A percentile compares a stretch with the other conserved stretches of the same genome.
Conservation (phyloP, 1,139 yeast species). For the Geotrichum reessii region DNA sequence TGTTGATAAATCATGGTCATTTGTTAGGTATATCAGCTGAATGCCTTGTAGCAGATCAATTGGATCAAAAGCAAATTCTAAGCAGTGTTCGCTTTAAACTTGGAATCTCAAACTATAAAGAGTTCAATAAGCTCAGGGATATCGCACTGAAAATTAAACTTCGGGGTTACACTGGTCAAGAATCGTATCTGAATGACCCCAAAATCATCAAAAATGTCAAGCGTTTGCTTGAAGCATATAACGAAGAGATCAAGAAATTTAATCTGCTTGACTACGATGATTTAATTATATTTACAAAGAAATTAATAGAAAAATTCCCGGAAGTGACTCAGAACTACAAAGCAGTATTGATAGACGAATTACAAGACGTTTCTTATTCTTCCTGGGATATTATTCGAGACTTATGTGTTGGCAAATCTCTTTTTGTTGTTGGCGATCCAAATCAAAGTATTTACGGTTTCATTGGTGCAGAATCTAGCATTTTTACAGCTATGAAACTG, state of each 20-base stretch:
- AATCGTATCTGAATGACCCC: background rate
- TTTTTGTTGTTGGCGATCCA: conserved; percentile 77
- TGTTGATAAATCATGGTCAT: conserved; percentile 53
- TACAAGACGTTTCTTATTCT: conserved; percentile 43
- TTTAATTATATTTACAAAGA: conserved; percentile 52
- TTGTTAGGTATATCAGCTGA: conserved; percentile 42
- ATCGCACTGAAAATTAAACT: conserved; percentile 5
- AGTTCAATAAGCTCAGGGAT: conserved; percentile 1
- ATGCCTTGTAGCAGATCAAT: conserved; percentile 60
- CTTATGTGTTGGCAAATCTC: background rate
- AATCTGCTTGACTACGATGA: conserved; percentile 49
- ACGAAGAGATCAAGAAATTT: conserved; percentile 12
- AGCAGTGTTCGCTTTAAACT: conserved; percentile 8
- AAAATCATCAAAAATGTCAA: background rate
- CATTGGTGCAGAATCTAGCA: conserved; percentile 53
- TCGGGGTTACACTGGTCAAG: background rate
- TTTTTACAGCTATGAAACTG: conserved; percentile 55
- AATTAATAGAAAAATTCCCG: conserved; percentile 43
- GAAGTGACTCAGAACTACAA: conserved; percentile 48
- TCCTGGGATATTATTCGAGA: conserved; percentile 13
- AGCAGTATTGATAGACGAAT: conserved; percentile 86
- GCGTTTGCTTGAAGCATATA: conserved; percentile 1
- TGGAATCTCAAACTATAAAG: background rate
- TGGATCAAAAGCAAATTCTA: conserved; percentile 52
- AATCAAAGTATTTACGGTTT: conserved; percentile 93